Evolutionary conservation across 805 yeast genomes (phyloP).

Genomic region (Metschnikowia bowlesiae): DNA sequence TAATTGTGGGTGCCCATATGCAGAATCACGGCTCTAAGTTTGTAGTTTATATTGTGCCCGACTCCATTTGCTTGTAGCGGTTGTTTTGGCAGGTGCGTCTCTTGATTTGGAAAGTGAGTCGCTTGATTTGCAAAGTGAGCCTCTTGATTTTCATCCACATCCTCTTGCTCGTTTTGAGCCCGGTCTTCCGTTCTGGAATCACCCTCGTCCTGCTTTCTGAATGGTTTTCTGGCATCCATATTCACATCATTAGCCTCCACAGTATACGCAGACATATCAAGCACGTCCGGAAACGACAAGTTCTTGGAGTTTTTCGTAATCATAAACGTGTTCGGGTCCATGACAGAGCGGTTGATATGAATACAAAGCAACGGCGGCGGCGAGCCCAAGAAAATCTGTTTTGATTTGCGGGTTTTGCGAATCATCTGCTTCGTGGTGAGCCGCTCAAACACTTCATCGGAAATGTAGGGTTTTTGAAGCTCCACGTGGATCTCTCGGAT

Average conservation of each 20-base stretch:
- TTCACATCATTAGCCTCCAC: slow-evolving; percentile 68
- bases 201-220: slow-evolving; percentile 55
- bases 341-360: slow-evolving; percentile 90
- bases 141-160: slow-evolving; percentile 4
- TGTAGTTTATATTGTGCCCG: slow-evolving; percentile 37
- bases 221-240: slow-evolving; percentile 72
- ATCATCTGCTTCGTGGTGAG: slow-evolving; percentile 72
- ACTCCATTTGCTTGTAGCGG: too few relatives aligned
- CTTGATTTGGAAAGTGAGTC: too few relatives aligned
- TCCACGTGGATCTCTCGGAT: slow-evolving; percentile 38
- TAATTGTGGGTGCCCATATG: slow-evolving; percentile 96
- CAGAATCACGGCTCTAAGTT: slow-evolving; percentile 78
- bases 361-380: slow-evolving; percentile 81
- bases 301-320: slow-evolving; percentile 80
- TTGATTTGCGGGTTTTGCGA: slow-evolving; percentile 73
- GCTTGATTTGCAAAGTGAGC: too few relatives aligned
- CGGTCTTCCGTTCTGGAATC: too few relatives aligned
- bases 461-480: slow-evolving; percentile 61
- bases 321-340: slow-evolving; percentile 79
- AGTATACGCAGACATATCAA: slow-evolving; percentile 66
- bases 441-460: slow-evolving; percentile 72
- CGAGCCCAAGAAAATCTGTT: slow-evolving; percentile 73
- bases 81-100: too few relatives aligned
- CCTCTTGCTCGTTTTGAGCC: not conserved
- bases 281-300: slow-evolving; percentile 67